phyloP scores from a whole-genome alignment of 2,329 filamentous ascomycete species.

The Arthrinium puccinioides region DNA sequence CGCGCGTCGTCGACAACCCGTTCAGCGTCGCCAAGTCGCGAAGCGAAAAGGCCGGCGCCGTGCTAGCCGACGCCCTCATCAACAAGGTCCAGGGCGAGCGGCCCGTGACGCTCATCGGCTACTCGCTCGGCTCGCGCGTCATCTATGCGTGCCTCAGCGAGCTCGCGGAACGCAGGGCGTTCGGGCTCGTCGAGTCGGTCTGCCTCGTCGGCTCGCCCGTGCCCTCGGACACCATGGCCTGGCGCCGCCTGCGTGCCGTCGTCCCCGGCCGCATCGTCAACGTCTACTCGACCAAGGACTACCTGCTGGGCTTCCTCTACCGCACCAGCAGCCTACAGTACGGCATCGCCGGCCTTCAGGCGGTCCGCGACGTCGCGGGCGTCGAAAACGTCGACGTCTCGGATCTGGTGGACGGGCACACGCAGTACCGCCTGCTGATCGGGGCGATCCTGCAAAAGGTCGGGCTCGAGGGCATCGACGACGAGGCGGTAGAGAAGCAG shows the following conservation, averaged over 20 bases:
- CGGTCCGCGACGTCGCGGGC: slow-evolving; percentile 56
- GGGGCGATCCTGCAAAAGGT: slow-evolving; percentile 61
- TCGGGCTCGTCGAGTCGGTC: slow-evolving; percentile 76
- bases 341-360: slow-evolving; percentile 77
- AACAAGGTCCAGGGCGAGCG: slow-evolving; percentile 78
- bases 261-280: slow-evolving; percentile 81
- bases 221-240: slow-evolving; percentile 63
- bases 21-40: slow-evolving; percentile 71
- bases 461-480: slow-evolving; percentile 60
- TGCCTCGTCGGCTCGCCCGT: slow-evolving; percentile 78
- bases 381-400: slow-evolving; percentile 64
- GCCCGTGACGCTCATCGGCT: slow-evolving; percentile 73
- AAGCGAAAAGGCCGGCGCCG: slow-evolving; percentile 66
- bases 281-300: slow-evolving; percentile 80
- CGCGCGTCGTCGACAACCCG: slow-evolving; percentile 72
- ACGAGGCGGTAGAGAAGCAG: slow-evolving; percentile 25
- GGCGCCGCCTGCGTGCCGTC: slow-evolving; percentile 71
- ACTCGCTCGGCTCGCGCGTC: slow-evolving; percentile 73
- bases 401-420: slow-evolving; percentile 61
- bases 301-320: slow-evolving; percentile 82
- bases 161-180: slow-evolving; percentile 70
- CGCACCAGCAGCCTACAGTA: slow-evolving; percentile 76
- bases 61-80: slow-evolving; percentile 73
- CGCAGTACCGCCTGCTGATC: slow-evolving; percentile 62
- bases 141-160: slow-evolving; percentile 76